Conservation (phyloP, 805 yeast species). For the Candida verbasci region DNA sequence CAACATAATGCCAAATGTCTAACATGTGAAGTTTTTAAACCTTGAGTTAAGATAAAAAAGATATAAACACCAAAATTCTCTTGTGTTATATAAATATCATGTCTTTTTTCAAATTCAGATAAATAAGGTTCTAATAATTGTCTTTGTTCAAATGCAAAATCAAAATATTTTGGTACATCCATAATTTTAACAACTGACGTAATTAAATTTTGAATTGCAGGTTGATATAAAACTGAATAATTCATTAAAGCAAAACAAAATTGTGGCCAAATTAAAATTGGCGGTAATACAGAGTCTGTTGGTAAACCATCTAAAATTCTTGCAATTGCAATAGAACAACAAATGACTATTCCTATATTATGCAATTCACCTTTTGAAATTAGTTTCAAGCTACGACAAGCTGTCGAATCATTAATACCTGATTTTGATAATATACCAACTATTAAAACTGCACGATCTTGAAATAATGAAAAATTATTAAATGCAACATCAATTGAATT, state of each 20-base stretch:
- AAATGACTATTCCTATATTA: slow-evolving; percentile 29
- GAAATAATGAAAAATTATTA: slow-evolving; percentile 51
- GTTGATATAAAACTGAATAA: slow-evolving; percentile 27
- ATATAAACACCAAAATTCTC: slow-evolving; percentile 51
- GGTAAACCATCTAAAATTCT: slow-evolving; percentile 48
- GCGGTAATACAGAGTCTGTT: slow-evolving; percentile 40
- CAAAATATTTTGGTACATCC: slow-evolving; percentile 17
- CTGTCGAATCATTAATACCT: slow-evolving; percentile 57
- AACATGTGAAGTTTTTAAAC: slow-evolving; percentile 55
- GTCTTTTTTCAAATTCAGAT: slow-evolving; percentile 37
- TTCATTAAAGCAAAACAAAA: slow-evolving; percentile 27
- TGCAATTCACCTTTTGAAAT: slow-evolving; percentile 18
- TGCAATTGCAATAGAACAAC: slow-evolving; percentile 42
- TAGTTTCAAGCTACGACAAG: slow-evolving; percentile 25
- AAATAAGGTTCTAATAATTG: slow-evolving; percentile 38
- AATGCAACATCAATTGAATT: slow-evolving; percentile 62
- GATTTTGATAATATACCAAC: slow-evolving; percentile 63
- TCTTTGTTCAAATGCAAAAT: slow-evolving; percentile 27
- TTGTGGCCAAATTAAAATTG: slow-evolving; percentile 48
- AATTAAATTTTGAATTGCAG: slow-evolving; percentile 26
- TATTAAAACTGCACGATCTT: slow-evolving; percentile 62
- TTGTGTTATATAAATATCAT: slow-evolving; percentile 34
- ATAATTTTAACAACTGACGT: slow-evolving; percentile 22
- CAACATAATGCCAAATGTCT: slow-evolving; percentile 45
- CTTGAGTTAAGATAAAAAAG: slow-evolving; percentile 47